Conservation (phyloP, 345 rosid species). For the Eucalyptus albens region DNA sequence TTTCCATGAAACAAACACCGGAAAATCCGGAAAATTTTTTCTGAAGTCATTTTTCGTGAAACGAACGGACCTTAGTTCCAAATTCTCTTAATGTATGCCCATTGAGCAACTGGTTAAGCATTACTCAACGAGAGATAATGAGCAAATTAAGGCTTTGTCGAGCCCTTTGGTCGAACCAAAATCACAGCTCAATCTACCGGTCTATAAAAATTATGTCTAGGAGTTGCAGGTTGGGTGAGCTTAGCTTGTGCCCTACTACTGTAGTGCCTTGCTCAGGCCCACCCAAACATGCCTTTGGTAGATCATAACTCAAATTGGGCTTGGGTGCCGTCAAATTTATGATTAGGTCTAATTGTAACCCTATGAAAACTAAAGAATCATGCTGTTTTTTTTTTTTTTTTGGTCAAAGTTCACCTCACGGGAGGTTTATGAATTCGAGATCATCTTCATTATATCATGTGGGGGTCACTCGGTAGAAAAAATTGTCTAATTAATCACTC, state of each 20-base stretch:
- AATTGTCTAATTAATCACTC: background rate
- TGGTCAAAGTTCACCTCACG: background rate
- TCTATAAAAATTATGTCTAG: background rate
- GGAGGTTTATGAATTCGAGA: background rate
- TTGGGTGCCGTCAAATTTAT: background rate
- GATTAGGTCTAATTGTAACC: background rate
- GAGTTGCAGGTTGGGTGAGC: background rate
- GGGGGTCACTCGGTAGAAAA: background rate
- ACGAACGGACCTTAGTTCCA: background rate
- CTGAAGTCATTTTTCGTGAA: no score
- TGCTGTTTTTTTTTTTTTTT: background rate
- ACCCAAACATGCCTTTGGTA: background rate
- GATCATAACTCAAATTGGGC: background rate
- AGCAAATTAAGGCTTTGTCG: background rate
- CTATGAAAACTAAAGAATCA: background rate
- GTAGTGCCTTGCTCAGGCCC: background rate
- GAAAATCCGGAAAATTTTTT: no score
- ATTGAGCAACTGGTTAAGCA: background rate
- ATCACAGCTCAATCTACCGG: background rate
- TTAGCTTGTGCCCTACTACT: background rate
- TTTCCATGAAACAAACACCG: fast-evolving
- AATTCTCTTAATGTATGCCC: background rate
- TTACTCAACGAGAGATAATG: background rate
- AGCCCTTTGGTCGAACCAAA: background rate
- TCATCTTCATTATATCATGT: background rate